Conservation (phyloP, 805 yeast species). For the Blastobotrys muscicola region DNA sequence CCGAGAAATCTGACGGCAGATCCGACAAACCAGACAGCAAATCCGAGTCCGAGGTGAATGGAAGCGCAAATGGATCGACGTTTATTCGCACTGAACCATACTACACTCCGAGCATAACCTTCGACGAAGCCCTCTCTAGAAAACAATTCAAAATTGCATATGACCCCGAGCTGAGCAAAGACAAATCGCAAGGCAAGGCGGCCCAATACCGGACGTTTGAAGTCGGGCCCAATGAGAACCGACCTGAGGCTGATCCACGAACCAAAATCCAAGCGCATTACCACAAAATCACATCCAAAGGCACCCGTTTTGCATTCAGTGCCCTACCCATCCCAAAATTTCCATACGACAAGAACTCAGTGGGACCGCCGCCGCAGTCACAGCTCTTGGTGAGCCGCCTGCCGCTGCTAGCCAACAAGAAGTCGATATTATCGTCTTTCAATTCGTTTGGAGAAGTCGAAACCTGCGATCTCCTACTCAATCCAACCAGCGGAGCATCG, state of each 20-base stretch:
- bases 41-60: too few relatives aligned
- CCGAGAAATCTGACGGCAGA: neutral
- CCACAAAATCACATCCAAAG: conserved; percentile 10
- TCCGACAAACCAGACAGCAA: too few relatives aligned
- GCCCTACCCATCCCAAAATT: conserved; percentile 28
- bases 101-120: neutral
- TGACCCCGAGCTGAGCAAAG: conserved; percentile 44
- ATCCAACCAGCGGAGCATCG: conserved; percentile 70
- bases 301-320: conserved; percentile 15
- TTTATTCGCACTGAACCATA: neutral
- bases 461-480: conserved; percentile 49
- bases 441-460: conserved; percentile 54
- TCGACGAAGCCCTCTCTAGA: conserved; percentile 1
- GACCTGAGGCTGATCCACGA: conserved; percentile 12
- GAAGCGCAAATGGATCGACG: too few relatives aligned
- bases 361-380: conserved; percentile 64
- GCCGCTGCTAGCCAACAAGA: conserved; percentile 28
- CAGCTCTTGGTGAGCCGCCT: conserved; percentile 65
- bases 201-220: conserved; percentile 24
- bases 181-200: conserved; percentile 31
- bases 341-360: conserved; percentile 56
- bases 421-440: conserved; percentile 26
- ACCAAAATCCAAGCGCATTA: conserved; percentile 13
- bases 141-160: conserved; percentile 29
- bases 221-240: conserved; percentile 5